These are phyloP conservation scores for Trichoderma asperellum DNA, from an alignment of 2,329 filamentous ascomycete genomes.

Conservation along the genomic window DNA sequence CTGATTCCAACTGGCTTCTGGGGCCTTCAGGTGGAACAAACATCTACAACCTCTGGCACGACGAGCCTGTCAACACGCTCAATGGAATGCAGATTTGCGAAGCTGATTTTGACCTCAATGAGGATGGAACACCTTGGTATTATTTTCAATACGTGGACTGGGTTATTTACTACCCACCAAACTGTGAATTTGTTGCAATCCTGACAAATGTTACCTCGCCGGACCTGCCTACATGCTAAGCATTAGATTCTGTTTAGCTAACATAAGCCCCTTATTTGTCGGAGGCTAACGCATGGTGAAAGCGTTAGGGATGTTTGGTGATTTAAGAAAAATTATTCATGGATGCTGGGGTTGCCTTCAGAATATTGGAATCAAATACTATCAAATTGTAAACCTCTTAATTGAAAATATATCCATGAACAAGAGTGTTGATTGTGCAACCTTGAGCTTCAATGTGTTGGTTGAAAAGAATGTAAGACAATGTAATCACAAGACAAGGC, in stretches of 20 bases:
- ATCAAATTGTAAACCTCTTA: no score
- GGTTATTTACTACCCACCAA: constrained; percentile 9
- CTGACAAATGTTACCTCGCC: constrained; percentile 9
- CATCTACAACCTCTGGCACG: constrained; percentile 22
- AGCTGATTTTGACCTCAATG: constrained; percentile 27
- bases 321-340: background rate
- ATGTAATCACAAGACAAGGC: no score
- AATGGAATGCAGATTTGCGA: constrained; percentile 27
- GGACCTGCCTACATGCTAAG: constrained; percentile 19
- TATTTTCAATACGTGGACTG: constrained; percentile 29
- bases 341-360: background rate
- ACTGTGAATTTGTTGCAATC: constrained; percentile 23
- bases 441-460: background rate
- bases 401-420: background rate
- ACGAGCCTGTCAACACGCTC: constrained; percentile 13
- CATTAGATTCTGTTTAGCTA: rapidly evolving
- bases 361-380: background rate
- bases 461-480: no score
- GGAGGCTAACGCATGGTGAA: background rate
- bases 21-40: background rate
- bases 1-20: constrained; percentile 20
- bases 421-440: background rate
- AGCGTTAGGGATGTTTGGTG: background rate
- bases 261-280: background rate
- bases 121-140: constrained; percentile 24